Base-by-base conservation (phyloP, 352 stramenopile species). In the Peronospora destructor region DNA sequence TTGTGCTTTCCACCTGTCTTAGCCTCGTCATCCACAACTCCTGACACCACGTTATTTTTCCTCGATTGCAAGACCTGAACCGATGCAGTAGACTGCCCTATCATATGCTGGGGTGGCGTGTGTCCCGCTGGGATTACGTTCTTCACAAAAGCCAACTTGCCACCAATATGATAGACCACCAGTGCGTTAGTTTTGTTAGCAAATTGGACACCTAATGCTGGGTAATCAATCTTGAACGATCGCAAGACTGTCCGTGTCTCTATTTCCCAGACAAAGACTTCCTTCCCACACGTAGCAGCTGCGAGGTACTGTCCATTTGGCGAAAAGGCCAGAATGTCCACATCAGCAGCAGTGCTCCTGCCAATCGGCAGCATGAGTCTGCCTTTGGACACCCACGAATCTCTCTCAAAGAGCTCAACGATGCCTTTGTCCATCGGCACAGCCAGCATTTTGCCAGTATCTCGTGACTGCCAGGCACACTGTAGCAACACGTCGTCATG, bases 221-320 rank as follows among this genome's bases (percentile, higher is more conserved):
- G 43, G 45, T 89, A 83, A 38, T 90, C 76, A 10, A 82, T 44
- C 34, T 62, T 61, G 58, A 85, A 89, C 4, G 64, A 73, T 3
- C 71, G 71, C 19, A 93, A 46, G 5, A 81, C 62, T 3, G 68
- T 63, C 28, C 77, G 65, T 4, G 70, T 73, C 12, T 59, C 55
- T 9, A 89, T 39, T 2, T 67, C 56, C 79, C 79, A 93, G 10
- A 93, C 58, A 53, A 88, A 77, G 6, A 88, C 59, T 53, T 93
- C 71, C 38, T 87, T 85, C 9, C 74, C 70, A 41, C 81, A 67
- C 8, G 76, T 90, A 16, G 62, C 73, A 2, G 71, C 82, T 0
- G 73, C 75, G 14, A 93, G 53, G 44, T 91, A 89, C 30, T 68
- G 52, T n/a, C 82, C 82, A 51, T 93, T 91, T 0, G 79, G 75